Evolutionary conservation across 2,329 filamentous ascomycete genomes (phyloP), one percentile per base, ranked within the genome.

Genomic region (Colletotrichum horii): DNA sequence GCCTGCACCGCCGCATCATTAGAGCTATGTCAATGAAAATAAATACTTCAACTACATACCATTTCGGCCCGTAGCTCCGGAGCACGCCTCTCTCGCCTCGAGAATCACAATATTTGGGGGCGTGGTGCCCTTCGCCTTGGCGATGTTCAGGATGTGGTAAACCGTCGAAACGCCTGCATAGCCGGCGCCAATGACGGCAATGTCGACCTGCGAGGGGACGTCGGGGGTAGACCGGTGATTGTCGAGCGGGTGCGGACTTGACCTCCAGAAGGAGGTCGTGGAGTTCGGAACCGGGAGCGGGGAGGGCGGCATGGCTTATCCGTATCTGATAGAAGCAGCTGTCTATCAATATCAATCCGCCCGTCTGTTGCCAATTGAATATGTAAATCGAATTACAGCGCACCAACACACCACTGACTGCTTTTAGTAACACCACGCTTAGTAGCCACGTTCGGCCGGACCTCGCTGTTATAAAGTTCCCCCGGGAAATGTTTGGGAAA

Each of bases 61-160:
- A 76, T 90, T 90, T 56, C 89, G 85, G 2, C 87, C 89, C 4
- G 90, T 91, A 3, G 89, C 90, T 15, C 89, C 89, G 19, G 86
- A 87, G 78, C 88, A 89, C 8, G 88, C 79, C 48, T 85, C 81
- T 4, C 89, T 83, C 5, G 89, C 88, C 76, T 91, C 89, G 16
- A 90, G 82, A 8, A 91, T 85, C 4, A 88, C 83, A 5, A 91
- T 56, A 2, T 22, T 71, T 4, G 69, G 80, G 15, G 73, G 65
- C 8, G 68, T 24, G 79, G n/a, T 71, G 82, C 82, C 19, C 79
- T 80, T 12, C 81, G 80, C 77, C 34, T 81, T 80, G 34, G 78
- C 67, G 22, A 82, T 81, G 72, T 81, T 28, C 52, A 79, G 76
- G 8, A 78, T 64, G 66, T 78, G 78, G 66, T 78, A 75, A 14